Conservation (phyloP, 306 rosid genomes). For the Cicer yamashitae region DNA sequence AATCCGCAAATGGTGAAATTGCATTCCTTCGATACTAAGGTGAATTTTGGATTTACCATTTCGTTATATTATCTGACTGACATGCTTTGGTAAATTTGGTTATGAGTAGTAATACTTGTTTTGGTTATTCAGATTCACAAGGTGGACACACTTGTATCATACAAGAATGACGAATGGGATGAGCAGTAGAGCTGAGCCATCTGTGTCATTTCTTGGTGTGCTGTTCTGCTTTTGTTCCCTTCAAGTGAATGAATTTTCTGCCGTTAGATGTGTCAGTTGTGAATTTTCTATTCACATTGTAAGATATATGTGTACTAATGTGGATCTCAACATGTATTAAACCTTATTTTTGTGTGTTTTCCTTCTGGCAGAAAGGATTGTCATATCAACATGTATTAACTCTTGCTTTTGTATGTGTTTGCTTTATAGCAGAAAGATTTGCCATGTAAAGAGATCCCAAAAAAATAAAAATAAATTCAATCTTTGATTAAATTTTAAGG, state of each 20-base stretch:
- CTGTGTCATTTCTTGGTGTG: neutral
- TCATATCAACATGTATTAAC: constrained; percentile 5
- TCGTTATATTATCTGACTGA: neutral
- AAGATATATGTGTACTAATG: constrained; percentile 27
- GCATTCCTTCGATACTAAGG: constrained; percentile 99
- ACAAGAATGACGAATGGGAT: constrained; percentile 93
- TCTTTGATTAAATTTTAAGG: constrained; percentile 6
- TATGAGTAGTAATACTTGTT: constrained; percentile 18
- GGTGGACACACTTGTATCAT: constrained; percentile 92
- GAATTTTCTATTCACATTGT: constrained; percentile 80
- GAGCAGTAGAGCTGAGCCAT: constrained; percentile 53
- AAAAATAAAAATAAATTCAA: constrained; percentile 13
- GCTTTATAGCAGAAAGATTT: constrained; percentile 24
- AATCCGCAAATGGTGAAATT: constrained; percentile 99
- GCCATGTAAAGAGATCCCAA: constrained; percentile 18
- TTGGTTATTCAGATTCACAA: constrained; percentile 79
- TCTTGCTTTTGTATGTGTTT: constrained; percentile 19
- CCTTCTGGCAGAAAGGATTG: constrained; percentile 31
- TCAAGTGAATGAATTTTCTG: constrained; percentile 23
- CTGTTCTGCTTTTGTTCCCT: constrained; percentile 18
- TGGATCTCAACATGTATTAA: constrained; percentile 26
- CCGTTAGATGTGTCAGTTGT: constrained; percentile 41
- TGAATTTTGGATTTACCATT: constrained; percentile 42
- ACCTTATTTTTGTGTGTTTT: constrained; percentile 9
- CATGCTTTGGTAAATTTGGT: constrained; percentile 9